Base-by-base conservation (phyloP, 805 yeast species). In the Barnettozyma botsteinii region DNA sequence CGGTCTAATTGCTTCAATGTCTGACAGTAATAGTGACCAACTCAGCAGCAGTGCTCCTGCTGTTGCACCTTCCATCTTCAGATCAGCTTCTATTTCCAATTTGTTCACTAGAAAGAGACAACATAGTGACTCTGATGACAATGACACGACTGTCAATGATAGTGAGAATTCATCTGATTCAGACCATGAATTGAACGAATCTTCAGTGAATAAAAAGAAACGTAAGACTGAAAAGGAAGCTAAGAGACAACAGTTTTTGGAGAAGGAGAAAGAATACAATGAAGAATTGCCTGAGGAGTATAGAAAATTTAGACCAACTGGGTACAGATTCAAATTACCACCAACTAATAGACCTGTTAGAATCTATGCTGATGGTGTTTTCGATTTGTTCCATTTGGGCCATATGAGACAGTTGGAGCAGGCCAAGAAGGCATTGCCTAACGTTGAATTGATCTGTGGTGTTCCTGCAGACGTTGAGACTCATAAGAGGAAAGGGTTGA, bases 371-470 rank as follows among this genome's bases (percentile, higher is more conserved):
- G 98, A 93, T 64, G 98, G 98, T 38, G 96, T 93, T 15, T 93
- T 93, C 67, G 98, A 93, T 64, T 67, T 93, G 47, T 93, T 93
- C 66, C 98, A 93, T 63, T 61, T 93, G 56, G 98, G 98, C 19
- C 98, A 93, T 60, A 93, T 93, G 98, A 79, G 88, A 57, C 98
- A 93, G 62, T 70, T 93, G 52, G 98, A 93, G 59, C 98, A 93
- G 65, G 91, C 98, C 52, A 91, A 93, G 55, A 89, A 91, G 60
- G 77, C 95, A 13, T 79, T 93, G 47, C 83, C 85, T 11, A 86
- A 86, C 52, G 95, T 85, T 24, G 73, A 77, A 41, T 70, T 93
- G 54, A 88, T 93, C 21, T 86, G 91, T 53, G 98, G 98, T 34
- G 74, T 91, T 17, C 97, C 98, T 13, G 79, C 84, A 35, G 98